Evolutionary conservation across 305 asterid genomes (phyloP).

Genomic region (Galium porrigens): DNA sequence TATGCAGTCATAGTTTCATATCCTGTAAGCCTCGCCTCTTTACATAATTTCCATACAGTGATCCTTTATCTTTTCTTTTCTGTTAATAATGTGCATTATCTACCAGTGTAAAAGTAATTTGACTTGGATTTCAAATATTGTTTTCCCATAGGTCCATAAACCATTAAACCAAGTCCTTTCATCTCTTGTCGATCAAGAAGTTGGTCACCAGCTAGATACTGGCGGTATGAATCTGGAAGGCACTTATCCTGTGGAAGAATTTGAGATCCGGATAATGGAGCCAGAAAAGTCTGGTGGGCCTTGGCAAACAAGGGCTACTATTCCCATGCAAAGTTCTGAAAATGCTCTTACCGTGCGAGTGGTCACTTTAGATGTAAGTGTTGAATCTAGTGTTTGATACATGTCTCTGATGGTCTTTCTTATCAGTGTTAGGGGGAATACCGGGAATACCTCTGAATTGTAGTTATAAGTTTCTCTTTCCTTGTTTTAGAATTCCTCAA

Average conservation of each 20-base stretch:
- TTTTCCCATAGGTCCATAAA: conserved; percentile 41
- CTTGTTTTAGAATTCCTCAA: conserved; percentile 54
- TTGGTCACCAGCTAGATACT: conserved; percentile 64
- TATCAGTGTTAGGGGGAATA: conserved; percentile 10
- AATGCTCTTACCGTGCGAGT: conserved; percentile 85
- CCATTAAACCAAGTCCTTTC: conserved; percentile 85
- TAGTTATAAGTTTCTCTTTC: conserved; percentile 9
- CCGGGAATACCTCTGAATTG: conserved; percentile 2
- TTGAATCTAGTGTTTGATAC: conserved; percentile 10
- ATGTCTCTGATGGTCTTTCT: conserved; percentile 7
- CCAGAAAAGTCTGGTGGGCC: conserved; percentile 71
- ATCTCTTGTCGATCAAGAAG: conserved; percentile 87
- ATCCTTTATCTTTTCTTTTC: not conserved
- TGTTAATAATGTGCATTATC: not conserved
- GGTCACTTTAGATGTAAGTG: conserved; percentile 75
- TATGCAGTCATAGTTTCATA: conserved; percentile 80
- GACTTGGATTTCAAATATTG: conserved; percentile 9
- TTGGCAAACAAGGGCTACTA: conserved; percentile 77
- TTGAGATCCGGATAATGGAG: conserved; percentile 84
- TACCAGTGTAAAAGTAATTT: not conserved
- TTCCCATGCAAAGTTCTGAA: conserved; percentile 90
- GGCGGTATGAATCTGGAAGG: conserved; percentile 57
- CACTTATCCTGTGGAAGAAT: conserved; percentile 80
- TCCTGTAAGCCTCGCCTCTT: conserved; percentile 46
- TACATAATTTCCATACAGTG: conserved; percentile 7